These are phyloP conservation scores for Calonectria fujianensis DNA, from an alignment of 2,329 filamentous ascomycete species.

Conservation along the genomic window DNA sequence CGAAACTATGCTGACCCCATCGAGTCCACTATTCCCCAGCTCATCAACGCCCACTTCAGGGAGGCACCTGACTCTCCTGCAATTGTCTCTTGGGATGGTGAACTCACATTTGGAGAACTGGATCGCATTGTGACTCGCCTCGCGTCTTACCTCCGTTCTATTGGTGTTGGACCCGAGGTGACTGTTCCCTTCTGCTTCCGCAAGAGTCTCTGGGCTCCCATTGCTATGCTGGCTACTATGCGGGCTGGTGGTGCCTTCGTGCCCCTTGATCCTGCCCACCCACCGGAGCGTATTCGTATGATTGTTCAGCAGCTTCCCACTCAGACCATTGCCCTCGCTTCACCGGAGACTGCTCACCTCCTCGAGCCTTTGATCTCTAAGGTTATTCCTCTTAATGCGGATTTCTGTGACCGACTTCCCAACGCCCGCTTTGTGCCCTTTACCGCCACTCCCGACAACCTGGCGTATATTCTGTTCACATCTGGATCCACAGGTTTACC, in stretches of 20 bases:
- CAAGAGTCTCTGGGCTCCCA: constrained; percentile 42
- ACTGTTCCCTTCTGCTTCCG: constrained; percentile 40
- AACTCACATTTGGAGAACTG: constrained; percentile 33
- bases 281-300: constrained; percentile 19
- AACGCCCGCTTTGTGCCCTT: constrained; percentile 10
- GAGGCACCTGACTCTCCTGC: constrained; percentile 19
- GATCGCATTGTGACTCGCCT: constrained; percentile 26
- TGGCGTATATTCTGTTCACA: constrained; percentile 40
- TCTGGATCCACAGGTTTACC: constrained; percentile 45
- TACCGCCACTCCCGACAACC: constrained; percentile 5
- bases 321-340: constrained; percentile 1
- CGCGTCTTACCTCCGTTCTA: constrained; percentile 23
- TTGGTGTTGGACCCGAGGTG: constrained; percentile 30
- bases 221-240: constrained; percentile 59
- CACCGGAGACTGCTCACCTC: constrained; percentile 5
- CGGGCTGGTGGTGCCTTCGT: constrained; percentile 58
- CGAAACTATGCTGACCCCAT: constrained; percentile 7
- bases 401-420: constrained; percentile 1
- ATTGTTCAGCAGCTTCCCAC: constrained; percentile 12
- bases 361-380: constrained; percentile 6
- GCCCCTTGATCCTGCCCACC: constrained; percentile 60
- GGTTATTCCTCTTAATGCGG: constrained; percentile 2
- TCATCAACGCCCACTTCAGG: constrained; percentile 24
- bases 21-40: constrained; percentile 8
- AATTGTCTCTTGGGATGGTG: constrained; percentile 23